Percentiles rank a stretch among this genome's conserved stretches.
phyloP scores from a whole-genome alignment of 352 stramenopile species.

The Phytophthora tubulina region DNA sequence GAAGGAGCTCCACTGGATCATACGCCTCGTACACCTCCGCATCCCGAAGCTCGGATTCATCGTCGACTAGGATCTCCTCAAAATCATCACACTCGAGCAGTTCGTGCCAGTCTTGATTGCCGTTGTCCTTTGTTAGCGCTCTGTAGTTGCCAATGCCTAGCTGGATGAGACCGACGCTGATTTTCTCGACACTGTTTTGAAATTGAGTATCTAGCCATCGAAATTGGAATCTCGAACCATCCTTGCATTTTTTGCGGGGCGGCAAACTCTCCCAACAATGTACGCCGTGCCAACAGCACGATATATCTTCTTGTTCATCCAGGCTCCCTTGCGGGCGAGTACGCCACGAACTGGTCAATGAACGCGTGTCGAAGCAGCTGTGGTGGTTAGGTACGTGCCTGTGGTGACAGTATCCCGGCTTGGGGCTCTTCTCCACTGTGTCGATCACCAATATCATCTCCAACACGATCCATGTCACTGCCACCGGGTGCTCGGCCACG shows the following conservation, averaged over 20 bases:
- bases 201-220: conserved; percentile 6
- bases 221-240: not conserved
- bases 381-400: no score
- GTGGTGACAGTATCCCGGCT: no score
- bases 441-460: not conserved
- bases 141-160: not conserved
- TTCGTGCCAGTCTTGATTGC: not conserved
- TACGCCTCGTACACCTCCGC: not conserved
- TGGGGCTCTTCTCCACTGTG: not conserved
- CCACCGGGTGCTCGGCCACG: no score
- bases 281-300: not conserved
- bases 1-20: not conserved
- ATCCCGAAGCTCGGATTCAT: not conserved
- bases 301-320: conserved; percentile 3
- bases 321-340: not conserved
- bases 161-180: not conserved
- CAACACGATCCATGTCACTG: no score
- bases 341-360: conserved; percentile 1
- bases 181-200: not conserved
- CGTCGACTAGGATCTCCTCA: not conserved
- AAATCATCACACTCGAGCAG: not conserved
- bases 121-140: not conserved
- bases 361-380: not conserved
- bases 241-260: not conserved
- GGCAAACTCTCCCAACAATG: not conserved